Base-by-base conservation (phyloP, 495 filamentous ascomycete genomes). In the Pyronema omphalodes region DNA sequence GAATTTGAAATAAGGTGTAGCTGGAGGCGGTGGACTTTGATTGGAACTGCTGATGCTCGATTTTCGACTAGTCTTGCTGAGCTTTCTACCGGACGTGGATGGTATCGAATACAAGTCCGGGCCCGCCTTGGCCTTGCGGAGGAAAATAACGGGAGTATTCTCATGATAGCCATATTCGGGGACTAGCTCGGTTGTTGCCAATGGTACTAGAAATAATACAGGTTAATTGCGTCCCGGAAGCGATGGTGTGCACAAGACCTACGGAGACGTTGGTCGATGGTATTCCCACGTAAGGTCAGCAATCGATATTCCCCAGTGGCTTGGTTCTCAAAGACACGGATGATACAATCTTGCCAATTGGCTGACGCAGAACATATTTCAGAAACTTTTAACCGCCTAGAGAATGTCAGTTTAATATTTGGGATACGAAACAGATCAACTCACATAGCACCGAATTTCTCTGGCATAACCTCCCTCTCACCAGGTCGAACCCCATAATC, bases 161-260 rank as follows among this genome's bases (percentile, higher is more conserved):
- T 54, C 51, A 8, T 54, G 36, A 36, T 63, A 64, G 12, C 53
- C 61, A 41, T 64, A 64, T 50, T 61, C 58, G 1, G 59, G 60
- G 12, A 62, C 44, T 18, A 62, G 17, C 44, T 62, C 60, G 12
- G 60, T 51, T 12, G 53, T 48, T 50, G 47, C 46, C 0, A 52
- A 44, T 6, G 37, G 43, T 51, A 62, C 60, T 62, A 18, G 3
- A 29, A 18, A 3, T n/a, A 29, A 14, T 14, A 29, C 34, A 49
- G 49, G 52, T 49, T 17, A 11, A 41, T 29, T 7, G 35, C 12
- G 1, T 6, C 3, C 29, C 14, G 17, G 19, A 11, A 18, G 50
- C 19, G 9, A 36, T 15, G 1, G 6, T n/a, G 15, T 6, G 7
- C 23, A 29, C 19, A 18, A 12, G 40, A 54, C 34, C 23, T 56